A percentile compares a stretch with the other conserved stretches of the same genome.
Conservation (phyloP, 1,284 basidiomycete genomes). For the Trametes versicolor region DNA sequence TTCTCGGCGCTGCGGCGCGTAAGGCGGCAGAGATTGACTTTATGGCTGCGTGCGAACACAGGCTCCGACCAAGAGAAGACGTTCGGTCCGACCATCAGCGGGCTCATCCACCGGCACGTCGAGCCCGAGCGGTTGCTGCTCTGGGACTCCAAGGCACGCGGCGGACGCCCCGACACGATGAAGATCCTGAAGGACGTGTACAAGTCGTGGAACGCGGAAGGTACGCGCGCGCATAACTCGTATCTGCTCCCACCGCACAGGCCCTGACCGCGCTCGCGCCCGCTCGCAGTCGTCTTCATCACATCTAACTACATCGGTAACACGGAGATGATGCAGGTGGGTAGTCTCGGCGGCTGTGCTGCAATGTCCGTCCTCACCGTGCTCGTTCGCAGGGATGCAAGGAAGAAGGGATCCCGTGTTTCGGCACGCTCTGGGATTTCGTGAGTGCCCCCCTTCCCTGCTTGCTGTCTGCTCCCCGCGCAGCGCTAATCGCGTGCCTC, state of each 20-base stretch:
- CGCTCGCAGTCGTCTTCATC: conserved; percentile 71
- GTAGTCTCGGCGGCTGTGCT: conserved; percentile 22
- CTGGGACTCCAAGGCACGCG: conserved; percentile 77
- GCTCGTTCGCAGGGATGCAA: conserved; percentile 64
- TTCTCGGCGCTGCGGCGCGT: conserved; percentile 20
- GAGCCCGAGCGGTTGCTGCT: conserved; percentile 74
- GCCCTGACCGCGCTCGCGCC: conserved; percentile 5
- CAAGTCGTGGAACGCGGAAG: conserved; percentile 74
- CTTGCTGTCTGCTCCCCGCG: not conserved
- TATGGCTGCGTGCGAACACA: conserved; percentile 36
- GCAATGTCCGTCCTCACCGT: conserved; percentile 17
- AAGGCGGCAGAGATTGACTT: conserved; percentile 30
- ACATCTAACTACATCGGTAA: conserved; percentile 81
- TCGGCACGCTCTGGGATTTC: conserved; percentile 80
- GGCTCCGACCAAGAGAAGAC: conserved; percentile 83
- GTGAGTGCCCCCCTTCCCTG: conserved; percentile 48
- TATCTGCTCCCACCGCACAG: not conserved
- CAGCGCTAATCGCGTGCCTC: conserved; percentile 5
- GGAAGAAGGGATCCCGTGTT: conserved; percentile 73
- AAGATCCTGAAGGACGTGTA: conserved; percentile 76
- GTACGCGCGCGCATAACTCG: conserved; percentile 45
- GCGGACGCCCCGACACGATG: conserved; percentile 81
- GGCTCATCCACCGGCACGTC: conserved; percentile 71
- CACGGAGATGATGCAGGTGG: conserved; percentile 70
- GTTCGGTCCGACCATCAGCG: conserved; percentile 78